Conservation (phyloP, 2,329 filamentous ascomycete genomes). For the Ceratocystiopsis brevicomis region DNA sequence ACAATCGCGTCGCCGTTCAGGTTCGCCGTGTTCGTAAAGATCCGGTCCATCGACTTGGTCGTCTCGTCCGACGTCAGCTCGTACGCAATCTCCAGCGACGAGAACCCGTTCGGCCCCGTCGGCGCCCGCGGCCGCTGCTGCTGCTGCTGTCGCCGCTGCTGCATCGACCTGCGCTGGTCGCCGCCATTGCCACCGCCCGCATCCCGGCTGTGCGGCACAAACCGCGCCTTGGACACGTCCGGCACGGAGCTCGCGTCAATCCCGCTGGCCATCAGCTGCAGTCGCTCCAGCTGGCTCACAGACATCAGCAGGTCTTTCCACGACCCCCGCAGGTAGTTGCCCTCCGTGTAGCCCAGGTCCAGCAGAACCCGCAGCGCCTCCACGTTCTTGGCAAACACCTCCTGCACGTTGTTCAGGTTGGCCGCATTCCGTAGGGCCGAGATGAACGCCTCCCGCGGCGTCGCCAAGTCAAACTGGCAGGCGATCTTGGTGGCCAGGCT, state of each 20-base stretch:
- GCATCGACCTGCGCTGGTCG: slow-evolving; percentile 48
- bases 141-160: slow-evolving; percentile 26
- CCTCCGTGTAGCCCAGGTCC: slow-evolving; percentile 82
- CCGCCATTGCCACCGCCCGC: slow-evolving; percentile 26
- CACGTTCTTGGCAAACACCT: slow-evolving; percentile 91
- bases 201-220: slow-evolving; percentile 29
- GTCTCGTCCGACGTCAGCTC: slow-evolving; percentile 62
- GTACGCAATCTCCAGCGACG: slow-evolving; percentile 57
- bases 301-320: slow-evolving; percentile 94
- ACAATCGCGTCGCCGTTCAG: slow-evolving; percentile 88
- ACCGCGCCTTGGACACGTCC: slow-evolving; percentile 71
- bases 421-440: slow-evolving; percentile 84
- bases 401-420: slow-evolving; percentile 84
- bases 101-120: slow-evolving; percentile 45
- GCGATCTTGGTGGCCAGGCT: slow-evolving; percentile 85
- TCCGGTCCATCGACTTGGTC: slow-evolving; percentile 88
- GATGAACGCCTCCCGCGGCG: slow-evolving; percentile 88
- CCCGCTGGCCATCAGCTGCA: slow-evolving; percentile 86
- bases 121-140: slow-evolving; percentile 32
- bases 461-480: slow-evolving; percentile 81
- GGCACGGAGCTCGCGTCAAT: slow-evolving; percentile 85
- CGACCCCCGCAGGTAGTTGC: slow-evolving; percentile 70
- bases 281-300: slow-evolving; percentile 84
- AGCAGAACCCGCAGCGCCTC: slow-evolving; percentile 84
- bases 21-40: slow-evolving; percentile 91